Evolutionary conservation across 371 early-diverging fungal genomes (phyloP), one percentile per base, ranked within the genome.

Genomic region (Mucor lusitanicus): DNA sequence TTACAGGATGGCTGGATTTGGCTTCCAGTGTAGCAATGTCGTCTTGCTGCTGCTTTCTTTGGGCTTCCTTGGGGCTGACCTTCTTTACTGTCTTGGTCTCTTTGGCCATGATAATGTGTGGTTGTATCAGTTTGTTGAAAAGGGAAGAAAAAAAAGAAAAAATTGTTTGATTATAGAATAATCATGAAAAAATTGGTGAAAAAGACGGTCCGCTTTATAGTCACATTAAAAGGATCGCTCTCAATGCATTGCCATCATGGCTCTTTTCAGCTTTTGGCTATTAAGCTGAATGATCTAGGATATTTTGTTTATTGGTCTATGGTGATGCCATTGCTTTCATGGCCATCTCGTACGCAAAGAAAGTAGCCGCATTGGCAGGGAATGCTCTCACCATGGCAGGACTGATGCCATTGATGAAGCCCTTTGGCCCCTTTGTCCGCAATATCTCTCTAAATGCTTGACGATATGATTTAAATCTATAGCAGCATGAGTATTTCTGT

Each of bases 281-380:
- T n/a, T n/a, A n/a, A n/a, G n/a, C n/a, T 37, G 1, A 37, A 37
- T 37, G 1, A 17, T 19, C 3, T 17, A 2, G 11, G 23, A 50
- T 8, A 12, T 7, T 55, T 4, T 30, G 3, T 55, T 55, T 55
- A 32, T 55, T 30, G 30, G 1, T 17, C 5, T 28, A 1, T 60
- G 6, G 27, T 30, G 3, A 61, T n/a, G 53, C 25, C 76, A 79
- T 73, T 3, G 75, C 74, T 70, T 88, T 85, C 84, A 90, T 88
- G 15, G 91, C 83, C 90, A 87, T 85, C 73, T 92, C 92, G 68
- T 89, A 92, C 19, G 88, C 91, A 68, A 91, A 86, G 70, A 94
- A 93, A 2, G 93, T 94, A 37, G 92, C 93, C 0, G 94, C 94
- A 61, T 94, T 94, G 25, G 95, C 95, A 46, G 95, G 95, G 87